These are phyloP conservation scores for Hirsutella rhossiliensis DNA, from an alignment of 2,329 filamentous ascomycete genomes.

Conservation along the genomic window DNA sequence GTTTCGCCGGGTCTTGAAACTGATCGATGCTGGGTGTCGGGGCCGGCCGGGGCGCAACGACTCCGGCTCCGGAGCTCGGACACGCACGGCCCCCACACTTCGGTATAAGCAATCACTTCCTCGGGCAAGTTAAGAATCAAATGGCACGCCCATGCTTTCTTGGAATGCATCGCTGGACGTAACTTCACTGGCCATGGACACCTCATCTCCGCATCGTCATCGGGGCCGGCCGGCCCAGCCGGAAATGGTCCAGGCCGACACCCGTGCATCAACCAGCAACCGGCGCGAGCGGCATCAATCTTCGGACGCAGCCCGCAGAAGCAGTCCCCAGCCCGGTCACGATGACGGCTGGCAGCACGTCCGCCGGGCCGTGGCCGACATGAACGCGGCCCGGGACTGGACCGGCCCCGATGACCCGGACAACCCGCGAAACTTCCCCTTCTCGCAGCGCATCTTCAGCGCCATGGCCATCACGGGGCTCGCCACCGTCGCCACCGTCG, in stretches of 20 bases:
- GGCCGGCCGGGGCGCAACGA: background rate
- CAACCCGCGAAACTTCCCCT: conserved; percentile 75
- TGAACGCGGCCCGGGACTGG: conserved; percentile 16
- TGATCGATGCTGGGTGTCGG: background rate
- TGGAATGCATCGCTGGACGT: background rate
- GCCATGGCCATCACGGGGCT: conserved; percentile 66
- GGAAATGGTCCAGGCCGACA: background rate
- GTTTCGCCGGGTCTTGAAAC: too few relatives aligned
- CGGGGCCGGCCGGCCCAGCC: background rate
- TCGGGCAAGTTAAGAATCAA: background rate
- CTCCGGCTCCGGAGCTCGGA: background rate
- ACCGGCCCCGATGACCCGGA: conserved; percentile 50
- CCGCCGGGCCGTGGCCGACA: conserved; percentile 9
- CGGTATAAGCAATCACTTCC: background rate
- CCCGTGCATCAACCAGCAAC: background rate
- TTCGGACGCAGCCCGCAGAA: too few relatives aligned
- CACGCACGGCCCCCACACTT: background rate
- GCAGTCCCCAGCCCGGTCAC: background rate
- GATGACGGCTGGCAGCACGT: conserved; percentile 2
- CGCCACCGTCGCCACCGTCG: conserved; percentile 36
- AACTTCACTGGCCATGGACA: background rate
- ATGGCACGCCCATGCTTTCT: background rate
- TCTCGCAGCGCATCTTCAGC: conserved; percentile 60
- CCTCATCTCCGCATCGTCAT: background rate
- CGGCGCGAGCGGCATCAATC: background rate